Conservation (phyloP, 2,329 filamentous ascomycete genomes). For the Fonsecaea erecta region DNA sequence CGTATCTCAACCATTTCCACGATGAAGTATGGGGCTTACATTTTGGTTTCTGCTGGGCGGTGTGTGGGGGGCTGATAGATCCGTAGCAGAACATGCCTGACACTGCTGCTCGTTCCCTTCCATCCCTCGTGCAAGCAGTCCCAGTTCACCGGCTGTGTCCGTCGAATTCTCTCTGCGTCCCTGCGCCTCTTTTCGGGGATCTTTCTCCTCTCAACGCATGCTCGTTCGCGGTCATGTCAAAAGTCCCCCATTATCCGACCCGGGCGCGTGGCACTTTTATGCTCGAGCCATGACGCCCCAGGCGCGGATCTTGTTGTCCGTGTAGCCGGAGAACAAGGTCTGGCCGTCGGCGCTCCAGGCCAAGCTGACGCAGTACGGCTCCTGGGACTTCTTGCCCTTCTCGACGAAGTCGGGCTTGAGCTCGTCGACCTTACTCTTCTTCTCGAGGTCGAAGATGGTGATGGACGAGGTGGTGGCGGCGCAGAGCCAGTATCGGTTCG, state of each 20-base stretch:
- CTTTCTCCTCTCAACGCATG: not conserved
- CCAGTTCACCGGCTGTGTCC: not conserved
- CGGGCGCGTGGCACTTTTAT: constrained; percentile 51
- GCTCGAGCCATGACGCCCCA: constrained; percentile 97
- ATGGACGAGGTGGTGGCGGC: constrained; percentile 96
- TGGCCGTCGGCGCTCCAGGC: constrained; percentile 98
- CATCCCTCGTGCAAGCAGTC: not conserved
- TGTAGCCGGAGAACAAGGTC: constrained; percentile 99
- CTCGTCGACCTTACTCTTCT: constrained; percentile 88
- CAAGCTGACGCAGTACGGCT: constrained; percentile 96
- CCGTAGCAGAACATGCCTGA: not conserved
- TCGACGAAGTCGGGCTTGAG: constrained; percentile 97
- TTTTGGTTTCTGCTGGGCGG: constrained; percentile 2
- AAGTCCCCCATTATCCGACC: too few relatives aligned
- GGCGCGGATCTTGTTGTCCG: constrained; percentile 97
- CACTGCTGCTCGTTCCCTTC: not conserved
- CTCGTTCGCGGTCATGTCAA: too few relatives aligned
- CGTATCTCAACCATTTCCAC: constrained; percentile 28
- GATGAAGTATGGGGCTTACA: constrained; percentile 22
- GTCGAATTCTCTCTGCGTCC: not conserved
- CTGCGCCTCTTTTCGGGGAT: not conserved
- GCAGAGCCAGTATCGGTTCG: constrained; percentile 99
- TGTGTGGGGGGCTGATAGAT: not conserved
- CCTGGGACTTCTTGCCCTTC: constrained; percentile 97
- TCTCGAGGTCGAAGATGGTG: constrained; percentile 99